Evolutionary conservation across 164 flowering plant genomes (phyloP), one percentile per base, ranked within the genome.

Genomic region (Umbilicus rupestris): DNA sequence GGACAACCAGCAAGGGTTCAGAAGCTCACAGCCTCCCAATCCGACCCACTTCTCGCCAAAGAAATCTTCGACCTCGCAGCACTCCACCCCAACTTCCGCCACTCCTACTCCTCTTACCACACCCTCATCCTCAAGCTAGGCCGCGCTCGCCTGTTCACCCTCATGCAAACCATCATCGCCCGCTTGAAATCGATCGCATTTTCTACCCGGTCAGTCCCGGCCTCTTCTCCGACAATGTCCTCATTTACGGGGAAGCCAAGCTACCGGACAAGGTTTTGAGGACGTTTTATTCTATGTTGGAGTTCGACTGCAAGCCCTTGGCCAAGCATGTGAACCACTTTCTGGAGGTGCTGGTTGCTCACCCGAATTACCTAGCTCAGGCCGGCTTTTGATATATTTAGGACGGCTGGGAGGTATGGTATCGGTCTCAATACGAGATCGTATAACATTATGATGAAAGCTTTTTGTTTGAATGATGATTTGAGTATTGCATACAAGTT

Each of bases 31-130:
- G 79, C 95, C 20, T 72, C 91, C 31, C 92, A 92, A 76, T 66
- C 90, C 20, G 87, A 91, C 65, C 95, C 98, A 47, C 88, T 89
- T 50, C 84, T 87, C 8, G 96, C 96, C 47, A 85, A 84, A 74
- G 96, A 92, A 72, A 89, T 92, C 76, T 92, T 92, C 77, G 91
- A 89, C 64, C 77, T 82, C 41, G 91, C 96, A 22, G 76, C 91
- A 7, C 74, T 59, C 9, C 92, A 87, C 41, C 96, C 88, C 71
- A 73, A 78, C 71, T 88, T 90, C 74, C 82, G 75, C 50, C 95
- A 81, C 65, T 82, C 92, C 24, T 81, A 84, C 73, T 76, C 96
- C 42, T 75, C 87, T 22, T 81, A 69, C 76, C 88, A 82, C 70
- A 68, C 81, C n/a, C n/a, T n/a, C n/a, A n/a, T n/a, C 58, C 78